Percentiles rank a stretch among this genome's conserved stretches.
phyloP scores from a whole-genome alignment of 1,284 basidiomycete genomes.

The Heterobasidion occidentale region DNA sequence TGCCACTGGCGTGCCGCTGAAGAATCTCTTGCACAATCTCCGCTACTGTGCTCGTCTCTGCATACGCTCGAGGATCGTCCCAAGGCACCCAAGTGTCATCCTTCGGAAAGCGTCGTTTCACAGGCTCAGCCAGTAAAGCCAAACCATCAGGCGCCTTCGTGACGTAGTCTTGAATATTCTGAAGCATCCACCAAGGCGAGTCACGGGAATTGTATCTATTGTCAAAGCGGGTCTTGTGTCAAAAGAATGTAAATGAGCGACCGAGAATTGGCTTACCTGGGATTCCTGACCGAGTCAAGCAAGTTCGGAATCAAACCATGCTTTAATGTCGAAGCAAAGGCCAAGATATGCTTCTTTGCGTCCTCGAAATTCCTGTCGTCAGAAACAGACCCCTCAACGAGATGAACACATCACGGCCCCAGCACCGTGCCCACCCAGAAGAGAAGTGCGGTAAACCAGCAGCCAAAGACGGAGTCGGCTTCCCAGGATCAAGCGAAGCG shows the following conservation, averaged over 20 bases:
- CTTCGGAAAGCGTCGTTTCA: constrained; percentile 88
- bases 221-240: constrained; percentile 4
- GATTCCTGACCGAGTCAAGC: constrained; percentile 78
- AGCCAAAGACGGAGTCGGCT: constrained; percentile 73
- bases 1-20: constrained; percentile 89
- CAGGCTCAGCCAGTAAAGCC: constrained; percentile 70
- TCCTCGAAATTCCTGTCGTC: constrained; percentile 81
- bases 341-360: constrained; percentile 82
- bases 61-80: constrained; percentile 82
- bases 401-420: constrained; percentile 97
- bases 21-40: constrained; percentile 96
- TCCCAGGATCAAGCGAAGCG: constrained; percentile 73
- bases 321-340: constrained; percentile 81
- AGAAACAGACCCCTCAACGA: constrained; percentile 88
- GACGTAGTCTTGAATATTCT: constrained; percentile 95
- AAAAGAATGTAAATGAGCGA: constrained; percentile 7
- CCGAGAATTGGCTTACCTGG: constrained; percentile 48
- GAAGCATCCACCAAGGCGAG: constrained; percentile 97
- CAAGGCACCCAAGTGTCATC: constrained; percentile 93
- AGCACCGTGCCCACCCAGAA: constrained; percentile 86
- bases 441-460: constrained; percentile 95
- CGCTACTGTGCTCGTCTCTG: constrained; percentile 75
- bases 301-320: constrained; percentile 92
- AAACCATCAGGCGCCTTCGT: constrained; percentile 80
- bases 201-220: constrained; percentile 84